phyloP scores from a whole-genome alignment of 768 basidiomycete genomes.

The Boletus insuetus region DNA sequence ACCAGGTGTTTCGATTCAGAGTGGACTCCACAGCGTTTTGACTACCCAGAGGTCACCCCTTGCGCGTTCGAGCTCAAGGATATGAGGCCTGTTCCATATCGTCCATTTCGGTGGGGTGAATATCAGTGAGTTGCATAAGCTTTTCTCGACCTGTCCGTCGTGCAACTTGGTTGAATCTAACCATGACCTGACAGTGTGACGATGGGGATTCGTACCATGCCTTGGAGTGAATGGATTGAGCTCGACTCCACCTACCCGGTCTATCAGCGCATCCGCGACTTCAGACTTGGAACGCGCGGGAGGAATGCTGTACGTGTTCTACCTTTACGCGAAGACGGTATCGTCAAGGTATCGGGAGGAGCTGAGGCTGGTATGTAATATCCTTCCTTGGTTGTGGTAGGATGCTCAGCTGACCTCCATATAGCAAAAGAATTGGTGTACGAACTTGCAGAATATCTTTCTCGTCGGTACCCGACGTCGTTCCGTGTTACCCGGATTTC shows the following conservation, averaged over 20 bases:
- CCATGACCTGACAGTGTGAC: slow-evolving; percentile 44
- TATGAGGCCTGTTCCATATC: slow-evolving; percentile 56
- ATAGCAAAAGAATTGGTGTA: slow-evolving; percentile 67
- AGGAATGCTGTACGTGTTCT: slow-evolving; percentile 47
- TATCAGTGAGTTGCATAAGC: slow-evolving; percentile 49
- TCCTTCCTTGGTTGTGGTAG: neutral
- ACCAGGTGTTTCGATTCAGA: slow-evolving; percentile 32
- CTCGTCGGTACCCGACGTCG: slow-evolving; percentile 55
- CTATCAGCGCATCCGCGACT: slow-evolving; percentile 55
- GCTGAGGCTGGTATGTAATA: slow-evolving; percentile 27
- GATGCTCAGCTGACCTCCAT: neutral
- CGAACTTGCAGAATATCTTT: slow-evolving; percentile 66
- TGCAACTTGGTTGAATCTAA: slow-evolving; percentile 3
- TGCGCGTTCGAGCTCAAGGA: slow-evolving; percentile 38
- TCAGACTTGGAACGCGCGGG: slow-evolving; percentile 52
- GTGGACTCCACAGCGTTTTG: slow-evolving; percentile 51
- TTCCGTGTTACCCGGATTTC: slow-evolving; percentile 47
- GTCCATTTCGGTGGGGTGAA: slow-evolving; percentile 61
- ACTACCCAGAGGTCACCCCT: slow-evolving; percentile 49
- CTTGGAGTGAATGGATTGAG: slow-evolving; percentile 73
- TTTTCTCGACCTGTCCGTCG: neutral
- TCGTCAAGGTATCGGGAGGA: slow-evolving; percentile 28
- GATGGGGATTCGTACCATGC: slow-evolving; percentile 67
- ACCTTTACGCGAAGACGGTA: slow-evolving; percentile 39
- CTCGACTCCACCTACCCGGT: slow-evolving; percentile 55